Evolutionary conservation across 2,329 filamentous ascomycete genomes (phyloP), one percentile per base, ranked within the genome.

Genomic region (Aschersonia sp.): DNA sequence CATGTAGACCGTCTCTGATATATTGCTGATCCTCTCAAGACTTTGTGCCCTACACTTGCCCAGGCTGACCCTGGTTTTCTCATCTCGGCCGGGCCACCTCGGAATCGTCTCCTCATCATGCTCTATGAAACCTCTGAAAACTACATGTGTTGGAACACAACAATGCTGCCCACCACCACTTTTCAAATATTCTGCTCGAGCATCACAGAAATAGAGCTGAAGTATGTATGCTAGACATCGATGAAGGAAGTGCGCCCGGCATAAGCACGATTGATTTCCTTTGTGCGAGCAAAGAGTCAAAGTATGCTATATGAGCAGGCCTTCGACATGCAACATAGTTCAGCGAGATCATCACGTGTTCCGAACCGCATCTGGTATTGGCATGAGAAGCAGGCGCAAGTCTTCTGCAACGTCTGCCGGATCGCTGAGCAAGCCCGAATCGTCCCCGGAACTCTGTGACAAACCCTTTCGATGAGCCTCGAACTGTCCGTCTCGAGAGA

Each of bases 111-210:
- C 35, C 35, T 38, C 35, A 38, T 38, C 35, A 2, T 38, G 7
- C 35, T 12, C 2, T 38, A 38, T 38, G 35, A 7, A 20, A 20
- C 20, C 20, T 20, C 20, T 20, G 20, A 40, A 45, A 51, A 31
- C 47, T 50, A 48, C 35, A 52, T 52, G 47, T 49, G 50, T 32
- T 51, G 32, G 48, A 52, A 45, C 29, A 35, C 20, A 20, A 51
- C 52, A 51, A 48, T 51, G 5, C 35, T 49, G 44, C 48, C 46
- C 30, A 45, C 48, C 48, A 51, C 46, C 48, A 45, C 32, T 40
- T 47, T 46, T 48, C 47, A 44, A 51, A 51, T 48, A 51, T 38
- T 38, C 35, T 38, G 7, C 32, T 43, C 28, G 42, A 38, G 41
- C 31, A 46, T 40, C 30, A 28, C 40, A 41, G 31, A 38, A 28